Evolutionary conservation across 371 early-diverging fungal species (phyloP).

Genomic region (Mortierella polycephala): DNA sequence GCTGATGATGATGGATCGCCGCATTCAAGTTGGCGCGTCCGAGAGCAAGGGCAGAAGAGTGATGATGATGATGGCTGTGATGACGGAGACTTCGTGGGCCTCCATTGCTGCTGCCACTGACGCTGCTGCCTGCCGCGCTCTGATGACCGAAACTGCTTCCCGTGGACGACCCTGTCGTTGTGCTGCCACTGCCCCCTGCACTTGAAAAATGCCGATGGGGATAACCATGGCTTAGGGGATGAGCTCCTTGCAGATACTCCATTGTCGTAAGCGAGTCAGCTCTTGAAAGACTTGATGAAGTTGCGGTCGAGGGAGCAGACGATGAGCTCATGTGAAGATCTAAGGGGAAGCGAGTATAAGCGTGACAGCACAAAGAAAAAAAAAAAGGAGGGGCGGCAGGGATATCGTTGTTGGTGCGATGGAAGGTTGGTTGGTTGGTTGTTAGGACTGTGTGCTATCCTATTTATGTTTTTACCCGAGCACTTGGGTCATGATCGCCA

Average conservation of each 20-base stretch:
- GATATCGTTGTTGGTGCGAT: too few relatives aligned
- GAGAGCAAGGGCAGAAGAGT: constrained; percentile 15
- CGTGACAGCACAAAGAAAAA: too few relatives aligned
- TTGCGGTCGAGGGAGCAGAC: constrained; percentile 38
- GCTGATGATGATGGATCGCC: constrained; percentile 26
- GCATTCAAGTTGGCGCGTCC: constrained; percentile 45
- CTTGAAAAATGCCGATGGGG: constrained; percentile 26
- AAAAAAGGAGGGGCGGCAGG: not conserved
- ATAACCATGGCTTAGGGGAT: constrained; percentile 5
- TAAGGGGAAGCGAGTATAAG: not conserved
- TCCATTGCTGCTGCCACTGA: constrained; percentile 20
- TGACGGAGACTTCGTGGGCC: not conserved
- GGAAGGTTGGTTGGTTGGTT: too few relatives aligned
- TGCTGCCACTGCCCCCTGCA: constrained; percentile 19
- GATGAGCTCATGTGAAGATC: constrained; percentile 47
- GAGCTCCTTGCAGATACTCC: constrained; percentile 37
- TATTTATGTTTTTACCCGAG: too few relatives aligned
- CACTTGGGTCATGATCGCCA: not conserved
- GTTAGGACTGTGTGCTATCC: too few relatives aligned
- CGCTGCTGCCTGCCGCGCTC: constrained; percentile 15
- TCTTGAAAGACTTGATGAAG: constrained; percentile 45
- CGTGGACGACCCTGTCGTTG: constrained; percentile 27
- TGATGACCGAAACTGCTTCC: constrained; percentile 28
- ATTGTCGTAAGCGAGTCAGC: constrained; percentile 45
- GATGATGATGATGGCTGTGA: constrained; percentile 5